Evolutionary conservation across 2,329 filamentous ascomycete species (phyloP).

Genomic region (Monilinia laxa): DNA sequence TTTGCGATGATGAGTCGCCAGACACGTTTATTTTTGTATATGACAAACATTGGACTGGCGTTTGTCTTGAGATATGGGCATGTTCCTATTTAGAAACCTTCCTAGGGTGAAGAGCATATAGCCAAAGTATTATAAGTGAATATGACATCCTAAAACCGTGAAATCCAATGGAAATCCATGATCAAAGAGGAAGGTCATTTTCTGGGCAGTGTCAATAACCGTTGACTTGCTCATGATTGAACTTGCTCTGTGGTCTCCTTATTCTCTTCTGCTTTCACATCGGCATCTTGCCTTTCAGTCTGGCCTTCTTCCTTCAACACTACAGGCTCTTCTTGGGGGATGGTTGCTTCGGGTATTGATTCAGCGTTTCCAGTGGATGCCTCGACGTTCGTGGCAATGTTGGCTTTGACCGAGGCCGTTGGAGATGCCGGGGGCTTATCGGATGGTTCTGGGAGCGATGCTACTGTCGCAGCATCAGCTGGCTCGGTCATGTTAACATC

Average conservation of each 20-base stretch:
- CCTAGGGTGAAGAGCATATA: background rate
- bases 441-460: slow-evolving; percentile 12
- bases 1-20: background rate
- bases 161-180: slow-evolving; percentile 16
- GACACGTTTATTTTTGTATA: background rate
- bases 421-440: slow-evolving; percentile 20
- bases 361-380: slow-evolving; percentile 20
- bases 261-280: slow-evolving; percentile 35
- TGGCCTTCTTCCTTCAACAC: slow-evolving; percentile 40
- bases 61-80: background rate
- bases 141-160: background rate
- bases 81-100: background rate
- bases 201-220: background rate
- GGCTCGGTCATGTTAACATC: slow-evolving; percentile 40
- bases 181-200: background rate
- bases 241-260: slow-evolving; percentile 24
- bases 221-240: slow-evolving; percentile 17
- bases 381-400: slow-evolving; percentile 1
- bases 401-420: slow-evolving; percentile 18
- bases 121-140: background rate
- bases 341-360: slow-evolving; percentile 37
- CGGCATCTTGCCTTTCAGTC: slow-evolving; percentile 34
- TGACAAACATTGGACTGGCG: background rate
- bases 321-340: slow-evolving; percentile 38
- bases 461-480: slow-evolving; percentile 22